Evolutionary conservation across 2,329 filamentous ascomycete species (phyloP).

Genomic region (Botrytis aclada): DNA sequence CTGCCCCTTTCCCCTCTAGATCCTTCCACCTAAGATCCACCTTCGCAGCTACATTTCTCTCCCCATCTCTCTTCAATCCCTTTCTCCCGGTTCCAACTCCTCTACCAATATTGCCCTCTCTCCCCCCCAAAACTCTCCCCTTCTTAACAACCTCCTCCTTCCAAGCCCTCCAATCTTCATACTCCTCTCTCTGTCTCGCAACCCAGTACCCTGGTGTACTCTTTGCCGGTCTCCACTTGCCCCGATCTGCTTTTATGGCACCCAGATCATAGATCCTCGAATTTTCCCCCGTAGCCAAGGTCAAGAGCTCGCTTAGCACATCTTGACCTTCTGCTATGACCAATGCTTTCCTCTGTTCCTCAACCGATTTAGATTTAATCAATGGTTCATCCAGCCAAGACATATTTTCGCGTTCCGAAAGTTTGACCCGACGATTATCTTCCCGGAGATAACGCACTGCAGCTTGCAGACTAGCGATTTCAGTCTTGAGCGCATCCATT

Average conservation of each 20-base stretch:
- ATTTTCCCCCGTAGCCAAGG: constrained; percentile 49
- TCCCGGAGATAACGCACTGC: constrained; percentile 66
- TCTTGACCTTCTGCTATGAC: constrained; percentile 61
- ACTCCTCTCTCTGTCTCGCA: constrained; percentile 63
- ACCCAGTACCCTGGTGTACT: constrained; percentile 64
- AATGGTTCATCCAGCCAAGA: constrained; percentile 66
- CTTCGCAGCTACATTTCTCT: constrained; percentile 29
- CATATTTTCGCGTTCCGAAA: constrained; percentile 43
- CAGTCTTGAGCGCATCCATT: constrained; percentile 67
- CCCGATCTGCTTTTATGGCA: constrained; percentile 54
- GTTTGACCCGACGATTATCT: constrained; percentile 61
- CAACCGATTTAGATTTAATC: constrained; percentile 40
- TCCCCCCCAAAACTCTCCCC: constrained; percentile 42
- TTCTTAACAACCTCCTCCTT: constrained; percentile 54
- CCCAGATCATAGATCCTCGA: constrained; percentile 60
- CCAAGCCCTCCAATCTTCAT: constrained; percentile 60
- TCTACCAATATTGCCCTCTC: constrained; percentile 28
- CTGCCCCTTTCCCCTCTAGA: constrained; percentile 30
- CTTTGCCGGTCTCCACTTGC: constrained; percentile 64
- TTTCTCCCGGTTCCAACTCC: constrained; percentile 23
- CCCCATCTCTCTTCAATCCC: constrained; percentile 17
- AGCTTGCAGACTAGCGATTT: constrained; percentile 62
- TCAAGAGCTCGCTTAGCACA: constrained; percentile 61
- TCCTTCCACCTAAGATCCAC: constrained; percentile 33
- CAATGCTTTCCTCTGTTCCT: constrained; percentile 49